phyloP scores from a whole-genome alignment of 495 filamentous ascomycete species.

The Aspergillus nidulans region DNA sequence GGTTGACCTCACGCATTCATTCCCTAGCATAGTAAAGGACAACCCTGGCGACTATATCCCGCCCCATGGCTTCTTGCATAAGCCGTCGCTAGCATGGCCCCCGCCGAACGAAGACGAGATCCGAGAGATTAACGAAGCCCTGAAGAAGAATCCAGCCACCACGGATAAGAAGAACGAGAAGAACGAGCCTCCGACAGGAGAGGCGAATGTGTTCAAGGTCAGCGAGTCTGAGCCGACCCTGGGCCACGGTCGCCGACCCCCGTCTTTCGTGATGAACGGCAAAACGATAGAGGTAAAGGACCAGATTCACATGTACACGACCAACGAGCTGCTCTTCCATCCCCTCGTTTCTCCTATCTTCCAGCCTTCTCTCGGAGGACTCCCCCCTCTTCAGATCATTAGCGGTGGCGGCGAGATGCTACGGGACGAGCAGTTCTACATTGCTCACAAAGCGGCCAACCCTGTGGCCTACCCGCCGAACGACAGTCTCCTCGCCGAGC shows the following conservation, averaged over 20 bases:
- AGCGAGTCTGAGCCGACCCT: neutral
- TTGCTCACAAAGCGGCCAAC: conserved; percentile 89
- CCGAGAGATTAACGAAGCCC: conserved; percentile 35
- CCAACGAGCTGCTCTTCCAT: conserved; percentile 80
- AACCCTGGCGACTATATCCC: conserved; percentile 83
- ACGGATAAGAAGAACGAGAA: conserved; percentile 22
- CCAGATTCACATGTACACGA: conserved; percentile 92
- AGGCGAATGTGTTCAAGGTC: conserved; percentile 12
- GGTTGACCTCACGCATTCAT: conserved; percentile 91
- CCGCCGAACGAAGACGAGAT: conserved; percentile 76
- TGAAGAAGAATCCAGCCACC: conserved; percentile 31
- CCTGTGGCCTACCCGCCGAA: conserved; percentile 68
- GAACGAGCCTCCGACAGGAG: conserved; percentile 18
- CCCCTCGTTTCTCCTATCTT: conserved; percentile 85
- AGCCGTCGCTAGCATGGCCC: conserved; percentile 83
- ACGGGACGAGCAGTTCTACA: conserved; percentile 88
- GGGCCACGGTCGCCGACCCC: neutral
- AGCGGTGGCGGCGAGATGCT: conserved; percentile 85
- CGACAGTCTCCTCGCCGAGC: conserved; percentile 59
- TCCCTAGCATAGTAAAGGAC: conserved; percentile 76
- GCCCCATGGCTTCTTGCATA: conserved; percentile 76
- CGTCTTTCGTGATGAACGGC: conserved; percentile 47
- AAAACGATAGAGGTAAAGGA: conserved; percentile 75
- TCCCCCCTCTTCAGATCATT: conserved; percentile 81
- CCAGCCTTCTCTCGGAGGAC: conserved; percentile 79